Conservation (phyloP, 371 early-diverging fungal genomes). For the Mucor velutinosus region DNA sequence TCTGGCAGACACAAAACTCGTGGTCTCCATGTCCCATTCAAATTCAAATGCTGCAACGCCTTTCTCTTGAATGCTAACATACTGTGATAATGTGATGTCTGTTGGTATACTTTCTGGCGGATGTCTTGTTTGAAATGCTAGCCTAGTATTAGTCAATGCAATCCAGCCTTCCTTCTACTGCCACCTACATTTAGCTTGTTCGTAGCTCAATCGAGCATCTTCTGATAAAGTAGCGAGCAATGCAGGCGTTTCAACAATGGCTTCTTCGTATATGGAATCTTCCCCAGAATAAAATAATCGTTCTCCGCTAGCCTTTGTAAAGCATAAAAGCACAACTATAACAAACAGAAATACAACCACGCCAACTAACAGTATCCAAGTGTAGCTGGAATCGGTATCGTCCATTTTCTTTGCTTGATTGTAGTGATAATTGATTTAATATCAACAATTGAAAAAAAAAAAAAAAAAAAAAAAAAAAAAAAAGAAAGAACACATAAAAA, state of each 20-base stretch:
- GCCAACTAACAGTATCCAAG: conserved; percentile 51
- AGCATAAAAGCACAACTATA: conserved; percentile 44
- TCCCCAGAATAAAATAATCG: conserved; percentile 38
- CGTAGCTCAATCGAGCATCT: conserved; percentile 53
- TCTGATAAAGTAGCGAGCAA: conserved; percentile 41
- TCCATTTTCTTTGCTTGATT: conserved; percentile 7
- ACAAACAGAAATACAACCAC: conserved; percentile 50
- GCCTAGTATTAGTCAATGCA: not conserved
- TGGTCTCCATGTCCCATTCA: conserved; percentile 67
- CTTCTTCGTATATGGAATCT: conserved; percentile 32
- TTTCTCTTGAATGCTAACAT: conserved; percentile 77
- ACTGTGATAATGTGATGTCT: conserved; percentile 68
- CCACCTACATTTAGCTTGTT: conserved; percentile 46
- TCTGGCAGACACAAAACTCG: conserved; percentile 68
- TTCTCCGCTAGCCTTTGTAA: conserved; percentile 45
- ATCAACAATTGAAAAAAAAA: conserved; percentile 11
- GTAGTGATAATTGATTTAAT: not conserved
- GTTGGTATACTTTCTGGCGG: conserved; percentile 69
- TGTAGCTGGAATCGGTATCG: conserved; percentile 22
- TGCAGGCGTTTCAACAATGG: conserved; percentile 44
- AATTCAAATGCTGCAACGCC: conserved; percentile 87
- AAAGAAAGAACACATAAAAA: conserved; percentile 6
- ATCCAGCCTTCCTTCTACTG: not conserved
- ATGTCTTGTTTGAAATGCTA: conserved; percentile 54
- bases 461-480: not conserved